Evolutionary conservation across 805 yeast genomes (phyloP).

Genomic region (Diddensiella caesifluorescens): DNA sequence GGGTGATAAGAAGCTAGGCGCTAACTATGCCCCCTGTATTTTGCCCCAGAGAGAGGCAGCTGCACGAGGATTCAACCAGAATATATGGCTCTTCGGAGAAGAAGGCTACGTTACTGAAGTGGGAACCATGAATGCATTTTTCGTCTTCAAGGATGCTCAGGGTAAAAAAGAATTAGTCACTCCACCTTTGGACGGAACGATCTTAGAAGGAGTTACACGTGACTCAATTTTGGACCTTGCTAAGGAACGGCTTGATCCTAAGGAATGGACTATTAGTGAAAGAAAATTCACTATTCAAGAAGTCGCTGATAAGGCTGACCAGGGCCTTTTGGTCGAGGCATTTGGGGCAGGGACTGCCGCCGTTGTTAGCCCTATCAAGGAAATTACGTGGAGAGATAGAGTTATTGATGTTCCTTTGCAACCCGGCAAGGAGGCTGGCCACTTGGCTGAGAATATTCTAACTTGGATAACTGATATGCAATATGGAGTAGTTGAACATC

Average conservation of each 20-base stretch:
- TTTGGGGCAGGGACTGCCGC: slow-evolving; percentile 99
- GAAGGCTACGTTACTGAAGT: slow-evolving; percentile 88
- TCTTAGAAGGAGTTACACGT: slow-evolving; percentile 94
- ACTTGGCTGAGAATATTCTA: slow-evolving; percentile 67
- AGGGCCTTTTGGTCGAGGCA: slow-evolving; percentile 86
- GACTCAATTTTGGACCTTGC: slow-evolving; percentile 78
- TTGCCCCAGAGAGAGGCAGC: slow-evolving; percentile 90
- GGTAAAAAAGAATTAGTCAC: slow-evolving; percentile 91
- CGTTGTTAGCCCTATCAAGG: slow-evolving; percentile 87
- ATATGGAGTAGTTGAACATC: slow-evolving; percentile 73
- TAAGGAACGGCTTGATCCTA: slow-evolving; percentile 63
- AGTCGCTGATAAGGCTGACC: slow-evolving; percentile 66
- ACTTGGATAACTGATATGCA: slow-evolving; percentile 86
- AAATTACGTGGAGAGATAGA: slow-evolving; percentile 73
- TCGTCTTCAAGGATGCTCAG: slow-evolving; percentile 68
- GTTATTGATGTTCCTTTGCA: slow-evolving; percentile 73
- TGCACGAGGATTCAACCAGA: slow-evolving; percentile 86
- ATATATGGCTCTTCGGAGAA: slow-evolving; percentile 92
- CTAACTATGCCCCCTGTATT: slow-evolving; percentile 95
- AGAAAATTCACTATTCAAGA: slow-evolving; percentile 79
- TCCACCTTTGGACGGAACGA: slow-evolving; percentile 96
- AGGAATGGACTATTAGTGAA: slow-evolving; percentile 80
- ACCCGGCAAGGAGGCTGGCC: slow-evolving; percentile 61
- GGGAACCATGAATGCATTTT: slow-evolving; percentile 95
- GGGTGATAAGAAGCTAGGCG: slow-evolving; percentile 95